Evolutionary conservation across 805 yeast genomes (phyloP), one percentile per base, ranked within the genome.

Genomic region (Candida michaelii): DNA sequence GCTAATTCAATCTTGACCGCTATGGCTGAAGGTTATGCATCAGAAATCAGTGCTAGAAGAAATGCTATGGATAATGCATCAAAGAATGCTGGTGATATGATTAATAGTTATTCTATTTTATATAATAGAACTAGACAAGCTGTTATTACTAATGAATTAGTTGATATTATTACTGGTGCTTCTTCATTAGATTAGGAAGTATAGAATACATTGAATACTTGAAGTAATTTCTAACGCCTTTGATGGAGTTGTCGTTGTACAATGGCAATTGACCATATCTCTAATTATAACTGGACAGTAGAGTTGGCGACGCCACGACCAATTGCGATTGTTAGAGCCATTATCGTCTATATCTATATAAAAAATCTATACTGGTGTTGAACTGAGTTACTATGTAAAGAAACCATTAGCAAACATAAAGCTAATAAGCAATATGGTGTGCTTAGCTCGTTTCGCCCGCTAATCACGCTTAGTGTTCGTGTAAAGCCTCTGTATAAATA

Each of bases 121-220:
- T 93, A 93, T 77, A 93, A 93, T 90, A 91, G 99, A 82, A 85
- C 97, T 63, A 89, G 97, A 80, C 99, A 93, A 81, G 97, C 97
- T 56, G 97, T 90, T 65, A 91, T 91, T 65, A 90, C 98, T 73
- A 93, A 93, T 82, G 99, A 93, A 80, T 79, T 93, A 83, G 99
- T 93, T 65, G 99, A 93, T 76, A 93, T 93, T 65, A 91, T 93
- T 71, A 93, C 99, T 61, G 99, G 99, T 89, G 99, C 99, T 62
- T 89, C 98, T 52, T 89, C 98, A 47, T 83, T 93, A 76, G 96
- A 86, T 77, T 91, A 85, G 51, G 38, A 7, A 25, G 13, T 25
- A 25, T 7, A 30, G 11, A 17, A 18, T 33, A 33, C 15, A n/a
- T 19, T 33, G 15, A 12, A 19, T n/a, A n/a, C n/a, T n/a, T n/a